Conservation (phyloP, 805 yeast species). For the Saccharomycopsis amapae region DNA sequence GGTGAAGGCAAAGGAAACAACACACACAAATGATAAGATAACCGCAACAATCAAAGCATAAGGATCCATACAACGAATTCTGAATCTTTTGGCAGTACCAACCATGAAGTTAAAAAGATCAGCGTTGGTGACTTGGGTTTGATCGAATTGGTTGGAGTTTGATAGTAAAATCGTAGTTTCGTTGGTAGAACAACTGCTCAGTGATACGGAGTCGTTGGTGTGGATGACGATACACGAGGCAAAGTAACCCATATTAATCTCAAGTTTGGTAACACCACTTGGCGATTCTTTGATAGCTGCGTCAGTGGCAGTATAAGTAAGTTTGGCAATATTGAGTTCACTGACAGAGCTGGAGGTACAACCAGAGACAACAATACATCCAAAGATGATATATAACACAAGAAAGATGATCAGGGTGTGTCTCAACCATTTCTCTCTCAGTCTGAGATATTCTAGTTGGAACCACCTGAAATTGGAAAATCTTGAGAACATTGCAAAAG, state of each 20-base stretch:
- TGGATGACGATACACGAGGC: conserved; percentile 15
- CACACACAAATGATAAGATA: conserved; percentile 13
- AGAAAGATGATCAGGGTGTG: conserved; percentile 11
- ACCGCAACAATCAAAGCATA: conserved; percentile 19
- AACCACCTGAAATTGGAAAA: not conserved
- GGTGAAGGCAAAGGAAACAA: conserved; percentile 18
- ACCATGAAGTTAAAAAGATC: conserved; percentile 20
- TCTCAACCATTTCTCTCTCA: conserved; percentile 4
- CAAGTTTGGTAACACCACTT: conserved; percentile 11
- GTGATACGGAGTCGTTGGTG: conserved; percentile 1
- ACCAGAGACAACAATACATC: conserved; percentile 18
- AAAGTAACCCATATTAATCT: conserved; percentile 19
- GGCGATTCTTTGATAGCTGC: conserved; percentile 1
- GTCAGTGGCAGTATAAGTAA: conserved; percentile 16
- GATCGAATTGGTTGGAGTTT: conserved; percentile 13
- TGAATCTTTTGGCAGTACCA: conserved; percentile 21
- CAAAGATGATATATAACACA: conserved; percentile 15
- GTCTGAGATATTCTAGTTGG: not conserved
- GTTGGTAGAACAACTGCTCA: conserved; percentile 14
- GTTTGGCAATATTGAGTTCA: conserved; percentile 11
- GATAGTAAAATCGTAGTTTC: conserved; percentile 18
- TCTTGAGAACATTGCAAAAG: no score
- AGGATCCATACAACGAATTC: conserved; percentile 20
- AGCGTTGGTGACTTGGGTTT: conserved; percentile 3
- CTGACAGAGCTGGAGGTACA: conserved; percentile 15